Conservation (phyloP, 768 basidiomycete genomes). For the Hygrocybe punicea region DNA sequence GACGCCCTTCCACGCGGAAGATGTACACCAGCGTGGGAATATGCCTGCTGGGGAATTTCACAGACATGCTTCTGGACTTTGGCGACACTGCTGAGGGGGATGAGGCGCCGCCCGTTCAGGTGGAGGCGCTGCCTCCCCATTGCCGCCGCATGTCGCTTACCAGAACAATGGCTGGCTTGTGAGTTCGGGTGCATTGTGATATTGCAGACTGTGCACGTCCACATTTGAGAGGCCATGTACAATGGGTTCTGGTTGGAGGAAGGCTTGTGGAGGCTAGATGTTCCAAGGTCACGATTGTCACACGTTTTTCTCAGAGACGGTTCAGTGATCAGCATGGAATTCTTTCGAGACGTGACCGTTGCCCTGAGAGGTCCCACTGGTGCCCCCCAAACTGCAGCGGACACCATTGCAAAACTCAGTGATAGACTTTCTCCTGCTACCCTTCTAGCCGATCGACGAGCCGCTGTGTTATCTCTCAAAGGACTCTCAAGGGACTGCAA, state of each 20-base stretch:
- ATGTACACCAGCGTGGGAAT: not conserved
- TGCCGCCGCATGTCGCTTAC: not conserved
- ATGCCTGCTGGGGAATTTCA: not conserved
- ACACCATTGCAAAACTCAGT: constrained; percentile 83
- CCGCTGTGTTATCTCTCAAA: constrained; percentile 90
- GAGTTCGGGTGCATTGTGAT: not conserved
- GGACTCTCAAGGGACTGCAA: constrained; percentile 90
- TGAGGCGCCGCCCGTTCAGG: not conserved
- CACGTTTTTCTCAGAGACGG: too few relatives aligned
- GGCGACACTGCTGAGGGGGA: not conserved
- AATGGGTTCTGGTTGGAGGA: too few relatives aligned
- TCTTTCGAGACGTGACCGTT: constrained; percentile 80
- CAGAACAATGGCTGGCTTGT: not conserved
- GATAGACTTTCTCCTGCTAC: constrained; percentile 89
- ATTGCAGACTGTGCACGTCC: constrained; percentile 1
- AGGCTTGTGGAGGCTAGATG: too few relatives aligned
- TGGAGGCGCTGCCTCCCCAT: not conserved
- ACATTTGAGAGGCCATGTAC: too few relatives aligned
- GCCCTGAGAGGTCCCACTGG: constrained; percentile 82
- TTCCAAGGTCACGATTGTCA: too few relatives aligned
- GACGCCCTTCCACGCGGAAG: not conserved
- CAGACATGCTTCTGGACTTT: not conserved
- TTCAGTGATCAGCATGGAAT: too few relatives aligned
- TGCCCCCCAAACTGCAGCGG: constrained; percentile 75
- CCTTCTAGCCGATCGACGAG: constrained; percentile 85